Evolutionary conservation across 2,329 filamentous ascomycete species (phyloP), one percentile per base, ranked within the genome.

Genomic region (Phialemonium atrogriseum): DNA sequence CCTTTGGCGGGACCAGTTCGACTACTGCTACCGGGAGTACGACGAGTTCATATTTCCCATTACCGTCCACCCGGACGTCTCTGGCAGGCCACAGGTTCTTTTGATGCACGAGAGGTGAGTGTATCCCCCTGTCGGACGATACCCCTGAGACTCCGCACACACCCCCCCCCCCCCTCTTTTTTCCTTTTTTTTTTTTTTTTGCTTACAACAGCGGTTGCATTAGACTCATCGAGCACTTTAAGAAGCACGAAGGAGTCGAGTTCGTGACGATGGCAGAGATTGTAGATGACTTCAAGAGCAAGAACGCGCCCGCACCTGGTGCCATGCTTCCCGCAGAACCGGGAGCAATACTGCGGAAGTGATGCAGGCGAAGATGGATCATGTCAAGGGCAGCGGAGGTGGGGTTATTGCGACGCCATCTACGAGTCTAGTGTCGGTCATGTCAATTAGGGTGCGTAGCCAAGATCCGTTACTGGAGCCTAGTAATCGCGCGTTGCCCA

Each of bases 11-110:
- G 73, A 80, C 37, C 74, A 80, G 40, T 81, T 81, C 37, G 69
- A 79, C 44, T 85, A 84, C 54, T 84, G 82, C 46, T 86, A 86
- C 50, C 64, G 80, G 17, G 79, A 86, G 52, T 80, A 84, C 40
- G 80, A 86, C 43, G 77, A 83, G 43, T 85, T 85, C 39, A 70
- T 84, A 32, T 85, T 86, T 44, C 80, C 82, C 0, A 80, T 86
- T 54, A 86, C 81, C 0, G 79, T 85, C 21, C 81, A 86, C 51
- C 80, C 80, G 0, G 80, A 85, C 45, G 76, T 80, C 0, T 77
- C 71, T 7, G 81, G 81, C 1, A 64, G 78, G 12, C 81, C 80
- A 1, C 80, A 85, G 55, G 80, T 74, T 2, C 45, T 85, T 17
- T 56, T 83, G 7, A 83, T 84, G 79, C 77, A 84, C 41, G 78